phyloP scores from a whole-genome alignment of 495 filamentous ascomycete genomes.

The Tricharina praecox region DNA sequence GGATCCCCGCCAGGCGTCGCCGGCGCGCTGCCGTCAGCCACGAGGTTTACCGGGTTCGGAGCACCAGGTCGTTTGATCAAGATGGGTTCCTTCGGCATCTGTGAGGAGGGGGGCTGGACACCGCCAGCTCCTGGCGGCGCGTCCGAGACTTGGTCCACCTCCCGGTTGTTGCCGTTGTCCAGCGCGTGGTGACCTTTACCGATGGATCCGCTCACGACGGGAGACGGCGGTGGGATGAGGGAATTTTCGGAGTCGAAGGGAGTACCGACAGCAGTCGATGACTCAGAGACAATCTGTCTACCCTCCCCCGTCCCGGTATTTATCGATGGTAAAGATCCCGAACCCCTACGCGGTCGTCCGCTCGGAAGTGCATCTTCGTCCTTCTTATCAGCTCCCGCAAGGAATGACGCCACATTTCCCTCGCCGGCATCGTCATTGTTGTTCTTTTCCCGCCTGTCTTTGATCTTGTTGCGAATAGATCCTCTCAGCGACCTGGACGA shows the following conservation, averaged over 20 bases:
- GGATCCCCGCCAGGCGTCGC: conserved; percentile 23
- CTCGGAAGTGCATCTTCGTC: conserved; percentile 10
- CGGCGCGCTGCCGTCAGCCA: conserved; percentile 25
- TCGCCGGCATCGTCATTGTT: conserved; percentile 45
- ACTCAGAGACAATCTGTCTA: conserved; percentile 28
- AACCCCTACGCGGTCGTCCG: conserved; percentile 26
- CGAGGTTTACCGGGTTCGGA: conserved; percentile 32
- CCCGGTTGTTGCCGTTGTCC: conserved; percentile 60
- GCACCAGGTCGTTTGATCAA: conserved; percentile 58
- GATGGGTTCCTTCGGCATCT: conserved; percentile 58
- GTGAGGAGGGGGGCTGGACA: conserved; percentile 32
- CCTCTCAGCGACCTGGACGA: conserved; percentile 71
- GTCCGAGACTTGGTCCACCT: conserved; percentile 94
- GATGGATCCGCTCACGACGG: conserved; percentile 62
- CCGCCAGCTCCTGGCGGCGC: conserved; percentile 53
- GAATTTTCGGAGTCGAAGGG: conserved; percentile 35
- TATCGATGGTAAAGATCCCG: conserved; percentile 22
- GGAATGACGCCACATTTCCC: neutral
- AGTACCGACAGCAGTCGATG: conserved; percentile 28
- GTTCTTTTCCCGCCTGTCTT: conserved; percentile 38
- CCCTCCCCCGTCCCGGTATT: conserved; percentile 16
- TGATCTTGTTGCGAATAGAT: conserved; percentile 58
- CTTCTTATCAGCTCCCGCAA: conserved; percentile 4
- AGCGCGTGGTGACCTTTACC: conserved; percentile 64
- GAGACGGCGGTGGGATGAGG: conserved; percentile 71